Base-by-base conservation (phyloP, 2,329 filamentous ascomycete genomes). In the Talaromyces verruculosus region DNA sequence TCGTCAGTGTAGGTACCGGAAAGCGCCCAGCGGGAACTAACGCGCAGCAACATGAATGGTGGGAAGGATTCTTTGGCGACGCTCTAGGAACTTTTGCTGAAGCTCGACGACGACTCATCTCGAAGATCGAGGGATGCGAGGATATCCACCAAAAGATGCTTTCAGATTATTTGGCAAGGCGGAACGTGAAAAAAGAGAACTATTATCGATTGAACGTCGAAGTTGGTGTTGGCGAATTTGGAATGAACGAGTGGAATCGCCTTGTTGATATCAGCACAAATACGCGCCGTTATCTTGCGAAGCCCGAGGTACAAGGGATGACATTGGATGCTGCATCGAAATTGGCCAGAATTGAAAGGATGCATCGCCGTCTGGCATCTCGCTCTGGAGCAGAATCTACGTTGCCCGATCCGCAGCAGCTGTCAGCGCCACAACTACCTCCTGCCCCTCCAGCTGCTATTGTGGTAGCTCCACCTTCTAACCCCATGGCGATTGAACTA, bases 161-260 rank as follows among this genome's bases (percentile, higher is more conserved):
- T 66, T 88, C 87, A 66, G 91, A 96, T 58, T 87, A 93, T 70
- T 83, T 98, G 25, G 80, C 86, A 6, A 91, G 89, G 76, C 88
- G 93, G 39, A 88, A 90, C 30, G 91, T 98, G 67, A 93, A 91
- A 72, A 86, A 87, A 61, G 93, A 97, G 66, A 92, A 96, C 76
- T 99, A 99, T 81, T 96, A 93, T 77, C 90, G 95, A 7, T 83
- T 98, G n/a, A 99, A 99, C 70, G 95, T 98, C 47, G 93, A 98
- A 75, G 89, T 97, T 17, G 95, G 94, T 0, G 93, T 98, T 2
- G 93, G 94, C 63, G 95, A 98, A 75, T 98, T 97, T 76, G 94
- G 91, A 61, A 98, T 99, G 93, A 99, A 98, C 75, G 95, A 98
- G 76, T 99, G 95, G 95, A 87, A 92, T 72, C 88, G 93, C 3